Percentiles rank a stretch among this genome's conserved stretches.
phyloP scores from a whole-genome alignment of 306 rosid species.

The Vigna angularis region DNA sequence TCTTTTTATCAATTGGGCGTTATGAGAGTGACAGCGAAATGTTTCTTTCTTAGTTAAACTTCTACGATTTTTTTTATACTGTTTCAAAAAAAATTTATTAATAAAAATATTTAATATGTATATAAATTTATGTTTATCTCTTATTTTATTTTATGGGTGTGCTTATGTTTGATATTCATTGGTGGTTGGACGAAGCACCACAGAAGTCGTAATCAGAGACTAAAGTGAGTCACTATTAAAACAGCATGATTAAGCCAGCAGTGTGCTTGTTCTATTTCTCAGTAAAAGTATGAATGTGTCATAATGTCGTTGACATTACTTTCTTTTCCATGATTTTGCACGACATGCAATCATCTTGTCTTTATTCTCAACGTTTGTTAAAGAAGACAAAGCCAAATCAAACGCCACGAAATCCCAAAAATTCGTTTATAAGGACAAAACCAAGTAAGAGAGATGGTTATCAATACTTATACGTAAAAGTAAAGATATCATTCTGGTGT shows the following conservation, averaged over 20 bases:
- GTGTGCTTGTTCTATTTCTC: slow-evolving; percentile 37
- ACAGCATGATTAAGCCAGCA: slow-evolving; percentile 44
- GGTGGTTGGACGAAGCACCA: slow-evolving; percentile 38
- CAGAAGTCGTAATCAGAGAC: slow-evolving; percentile 49
- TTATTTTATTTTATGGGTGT: too few species aligned
- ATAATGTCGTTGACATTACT: slow-evolving; percentile 35
- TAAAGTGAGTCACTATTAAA: slow-evolving; percentile 48
- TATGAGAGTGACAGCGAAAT: too few species aligned
- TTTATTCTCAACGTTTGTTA: slow-evolving; percentile 18
- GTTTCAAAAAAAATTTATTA: too few species aligned
- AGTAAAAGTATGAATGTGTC: slow-evolving; percentile 24
- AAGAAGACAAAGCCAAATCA: slow-evolving; percentile 38
- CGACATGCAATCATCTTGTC: slow-evolving; percentile 45
- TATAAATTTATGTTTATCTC: too few species aligned
- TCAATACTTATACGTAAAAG: not conserved
- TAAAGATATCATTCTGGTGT: not conserved
- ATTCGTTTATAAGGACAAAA: slow-evolving; percentile 27
- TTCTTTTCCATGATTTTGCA: slow-evolving; percentile 29
- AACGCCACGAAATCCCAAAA: slow-evolving; percentile 25
- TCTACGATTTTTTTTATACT: too few species aligned
- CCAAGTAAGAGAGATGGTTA: not conserved
- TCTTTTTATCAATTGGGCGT: too few species aligned
- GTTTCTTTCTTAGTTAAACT: too few species aligned
- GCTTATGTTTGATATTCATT: slow-evolving; percentile 6
- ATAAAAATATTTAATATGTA: too few species aligned